Evolutionary conservation across 208 protist species (phyloP).

Genomic region (Crithidia sp.): DNA sequence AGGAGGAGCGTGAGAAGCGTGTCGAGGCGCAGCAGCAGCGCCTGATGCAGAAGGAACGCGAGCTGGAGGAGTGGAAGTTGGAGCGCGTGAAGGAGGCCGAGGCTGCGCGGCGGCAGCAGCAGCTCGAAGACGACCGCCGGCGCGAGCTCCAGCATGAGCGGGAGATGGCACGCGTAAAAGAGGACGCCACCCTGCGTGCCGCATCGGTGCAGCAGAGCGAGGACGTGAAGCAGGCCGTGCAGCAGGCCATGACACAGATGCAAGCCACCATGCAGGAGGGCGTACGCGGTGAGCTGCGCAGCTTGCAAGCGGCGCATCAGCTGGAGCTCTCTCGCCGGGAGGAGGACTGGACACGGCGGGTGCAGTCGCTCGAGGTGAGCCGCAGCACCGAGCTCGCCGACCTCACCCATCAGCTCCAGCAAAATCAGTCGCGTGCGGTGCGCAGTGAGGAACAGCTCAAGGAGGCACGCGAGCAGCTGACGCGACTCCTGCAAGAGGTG

Average conservation of each 20-base stretch:
- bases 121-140: slow-evolving; percentile 74
- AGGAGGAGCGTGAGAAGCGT: slow-evolving; percentile 64
- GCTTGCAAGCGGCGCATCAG: slow-evolving; percentile 37
- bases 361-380: slow-evolving; percentile 49
- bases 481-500: slow-evolving; percentile 51
- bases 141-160: slow-evolving; percentile 75
- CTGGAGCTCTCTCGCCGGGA: slow-evolving; percentile 40
- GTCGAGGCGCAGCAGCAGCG: slow-evolving; percentile 73
- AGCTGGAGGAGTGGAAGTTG: slow-evolving; percentile 88
- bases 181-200: slow-evolving; percentile 54
- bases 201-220: slow-evolving; percentile 32
- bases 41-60: slow-evolving; percentile 68
- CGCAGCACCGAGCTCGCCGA: slow-evolving; percentile 55
- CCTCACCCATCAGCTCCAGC: slow-evolving; percentile 59
- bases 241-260: slow-evolving; percentile 41
- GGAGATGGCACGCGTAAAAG: slow-evolving; percentile 68
- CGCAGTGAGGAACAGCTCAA: slow-evolving; percentile 63
- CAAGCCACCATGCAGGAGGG: slow-evolving; percentile 41
- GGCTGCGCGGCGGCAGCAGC: slow-evolving; percentile 40
- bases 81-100: slow-evolving; percentile 63
- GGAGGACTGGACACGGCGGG: slow-evolving; percentile 45
- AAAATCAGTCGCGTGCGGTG: slow-evolving; percentile 48
- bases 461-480: slow-evolving; percentile 63
- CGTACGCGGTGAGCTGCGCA: slow-evolving; percentile 45
- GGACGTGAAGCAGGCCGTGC: slow-evolving; percentile 43